These are phyloP conservation scores for Adenanthera pavonina DNA, from an alignment of 306 rosid genomes.

Conservation along the genomic window DNA sequence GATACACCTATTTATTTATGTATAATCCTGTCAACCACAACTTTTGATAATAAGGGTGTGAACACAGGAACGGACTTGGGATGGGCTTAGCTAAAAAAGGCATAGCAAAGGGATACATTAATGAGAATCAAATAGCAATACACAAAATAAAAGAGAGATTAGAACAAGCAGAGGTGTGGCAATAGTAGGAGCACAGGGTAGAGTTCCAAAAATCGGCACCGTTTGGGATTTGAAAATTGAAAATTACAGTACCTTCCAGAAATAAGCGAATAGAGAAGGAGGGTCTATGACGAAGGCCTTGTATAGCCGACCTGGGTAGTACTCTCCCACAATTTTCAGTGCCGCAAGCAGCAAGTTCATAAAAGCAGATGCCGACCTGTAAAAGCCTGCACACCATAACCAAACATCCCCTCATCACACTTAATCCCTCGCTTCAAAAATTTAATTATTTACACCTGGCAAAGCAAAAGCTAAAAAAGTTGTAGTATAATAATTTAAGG, in stretches of 20 bases:
- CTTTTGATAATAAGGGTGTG: not conserved
- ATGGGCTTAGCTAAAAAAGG: not conserved
- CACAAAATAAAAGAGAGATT: not conserved
- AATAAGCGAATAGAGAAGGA: conserved; percentile 80
- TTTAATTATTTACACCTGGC: not conserved
- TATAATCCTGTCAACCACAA: not conserved
- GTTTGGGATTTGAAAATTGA: too few species aligned
- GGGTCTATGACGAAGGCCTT: conserved; percentile 91
- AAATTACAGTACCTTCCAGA: conserved; percentile 79
- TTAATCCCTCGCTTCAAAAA: not conserved
- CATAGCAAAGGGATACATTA: not conserved
- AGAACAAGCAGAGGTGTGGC: conserved; percentile 6
- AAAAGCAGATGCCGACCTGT: conserved; percentile 88
- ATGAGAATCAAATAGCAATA: not conserved
- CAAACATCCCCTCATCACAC: not conserved
- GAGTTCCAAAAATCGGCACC: too few species aligned
- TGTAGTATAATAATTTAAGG: conserved; percentile 48
- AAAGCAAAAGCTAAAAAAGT: conserved; percentile 26
- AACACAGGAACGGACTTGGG: not conserved
- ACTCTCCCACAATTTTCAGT: conserved; percentile 77
- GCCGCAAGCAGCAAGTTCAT: conserved; percentile 73
- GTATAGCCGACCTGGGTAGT: conserved; percentile 75
- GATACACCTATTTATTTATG: not conserved
- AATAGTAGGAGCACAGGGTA: not conserved
- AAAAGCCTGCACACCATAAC: conserved; percentile 71